Base-by-base conservation (phyloP, 2,329 filamentous ascomycete genomes). In the Penicillium sp. region DNA sequence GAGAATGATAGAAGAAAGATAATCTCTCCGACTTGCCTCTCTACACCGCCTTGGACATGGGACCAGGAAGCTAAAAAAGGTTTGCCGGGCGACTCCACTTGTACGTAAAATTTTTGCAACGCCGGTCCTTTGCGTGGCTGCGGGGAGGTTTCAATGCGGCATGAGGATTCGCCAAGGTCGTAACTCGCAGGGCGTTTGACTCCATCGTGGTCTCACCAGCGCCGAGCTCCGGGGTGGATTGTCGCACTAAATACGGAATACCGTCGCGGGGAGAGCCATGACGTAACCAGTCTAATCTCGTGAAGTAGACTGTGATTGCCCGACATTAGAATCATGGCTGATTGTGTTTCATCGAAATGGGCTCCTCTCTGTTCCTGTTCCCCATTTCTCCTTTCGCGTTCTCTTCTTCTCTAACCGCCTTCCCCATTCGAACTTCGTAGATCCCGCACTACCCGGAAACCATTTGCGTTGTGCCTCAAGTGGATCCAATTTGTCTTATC, bases 401-500 rank as follows among this genome's bases (percentile, higher is more conserved):
- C 18, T 21, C 18, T 21, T 39, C 36, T 4, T 39, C 10, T 39
- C 36, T 4, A 10, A 8, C 10, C 36, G 12, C 18, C 7, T 38
- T 10, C 16, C 34, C 34, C 9, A 10, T 18, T 18, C 5, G 8
- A 16, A 7, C n/a, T 7, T 6, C 8, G 16, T 39, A 39, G 18
- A 39, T 38, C 36, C 16, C 10, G 18, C 18, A 4, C 16, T 13
- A 23, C 21, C 21, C 16, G 12, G 16, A 15, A 39, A 39, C 36
- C 36, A 29, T 29, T 9, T 4, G 16, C 36, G 18, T 39, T 39
- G 3, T 39, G 36, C 36, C 18, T 39, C 10, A 18, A 49, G 58
- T 54, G 53, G 58, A 24, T 21, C 47, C 47, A 24, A 21, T 26
- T 33, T 21, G 18, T n/a, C 45, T 57, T 55, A 47, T 52, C 36